Conservation (phyloP, 345 rosid species). For the Brassica juncea region DNA sequence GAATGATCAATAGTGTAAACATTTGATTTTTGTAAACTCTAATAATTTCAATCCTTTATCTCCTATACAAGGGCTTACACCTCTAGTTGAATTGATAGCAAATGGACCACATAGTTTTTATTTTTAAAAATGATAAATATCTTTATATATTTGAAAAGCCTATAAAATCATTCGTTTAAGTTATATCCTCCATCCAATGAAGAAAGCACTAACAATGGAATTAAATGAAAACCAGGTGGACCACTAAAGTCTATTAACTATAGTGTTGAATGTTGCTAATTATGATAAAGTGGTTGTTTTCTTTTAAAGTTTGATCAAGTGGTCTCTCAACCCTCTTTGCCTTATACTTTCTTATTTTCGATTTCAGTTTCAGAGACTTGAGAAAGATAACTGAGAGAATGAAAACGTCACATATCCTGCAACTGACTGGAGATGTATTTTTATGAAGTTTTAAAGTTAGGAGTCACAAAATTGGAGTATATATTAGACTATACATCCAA, state of each 20-base stretch:
- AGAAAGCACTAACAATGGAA: constrained; percentile 30
- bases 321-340: background rate
- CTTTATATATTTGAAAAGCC: background rate
- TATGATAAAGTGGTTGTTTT: background rate
- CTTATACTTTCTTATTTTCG: background rate
- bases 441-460: background rate
- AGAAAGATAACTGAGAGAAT: background rate
- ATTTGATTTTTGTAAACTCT: background rate
- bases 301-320: background rate
- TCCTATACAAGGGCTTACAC: background rate
- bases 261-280: background rate
- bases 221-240: background rate
- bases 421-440: background rate
- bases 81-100: constrained; percentile 9
- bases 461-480: background rate
- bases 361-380: background rate
- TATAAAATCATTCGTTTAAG: constrained; percentile 17
- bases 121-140: background rate
- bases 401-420: background rate
- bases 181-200: constrained; percentile 21
- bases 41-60: background rate
- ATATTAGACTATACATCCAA: background rate
- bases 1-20: background rate
- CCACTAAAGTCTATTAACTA: constrained; percentile 15
- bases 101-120: constrained; percentile 20